Base-by-base conservation (phyloP, 1,139 yeast species). In the Hemisphaericaspora lyxosophila region DNA sequence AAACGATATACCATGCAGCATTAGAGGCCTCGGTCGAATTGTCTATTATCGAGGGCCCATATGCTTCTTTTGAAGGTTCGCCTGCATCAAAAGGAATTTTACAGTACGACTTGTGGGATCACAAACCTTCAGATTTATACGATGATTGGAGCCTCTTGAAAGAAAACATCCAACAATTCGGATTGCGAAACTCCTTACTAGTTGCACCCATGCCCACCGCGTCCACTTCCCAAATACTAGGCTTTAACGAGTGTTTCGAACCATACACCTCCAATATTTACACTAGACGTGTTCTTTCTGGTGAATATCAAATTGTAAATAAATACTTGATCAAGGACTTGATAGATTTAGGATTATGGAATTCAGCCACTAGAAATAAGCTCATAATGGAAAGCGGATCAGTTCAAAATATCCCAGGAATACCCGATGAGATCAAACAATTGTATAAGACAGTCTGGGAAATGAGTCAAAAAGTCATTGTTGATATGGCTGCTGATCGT, bases 171-270 rank as follows among this genome's bases (percentile, higher is more conserved):
- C 70, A 70, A 45, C 65, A 69, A 53, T 66, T 78, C 56, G 96
- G 96, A 36, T 50, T 87, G 42, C 72, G 96, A 55, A 87, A 87
- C 72, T 87, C 96, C 12, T 67, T 87, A 52, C 69, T 88, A 40
- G 86, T 86, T 40, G 96, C 95, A 3, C 95, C 95, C 34, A 87
- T 87, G 96, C 96, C 96, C 31, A 87, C 96, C 22, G 96, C 96
- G 2, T 86, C 95, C 3, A 87, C 96, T 2, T 88, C 96, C 13
- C 95, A 87, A 65, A 87, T 87, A 44, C 71, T 87, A 47, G 96
- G 96, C 31, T 83, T 78, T 70, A 88, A 84, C 55, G 96, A 87
- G 62, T 87, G 96, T 60, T 87, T 87, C 62, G 96, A 87, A 63
- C 96, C 96, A 18, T 82, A 82, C 62, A 87, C 96, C 22, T 85